A percentile compares a stretch with the other conserved stretches of the same genome.
Evolutionary conservation across 208 protist species (phyloP).

Genomic region (Leishmania martiniquensis): DNA sequence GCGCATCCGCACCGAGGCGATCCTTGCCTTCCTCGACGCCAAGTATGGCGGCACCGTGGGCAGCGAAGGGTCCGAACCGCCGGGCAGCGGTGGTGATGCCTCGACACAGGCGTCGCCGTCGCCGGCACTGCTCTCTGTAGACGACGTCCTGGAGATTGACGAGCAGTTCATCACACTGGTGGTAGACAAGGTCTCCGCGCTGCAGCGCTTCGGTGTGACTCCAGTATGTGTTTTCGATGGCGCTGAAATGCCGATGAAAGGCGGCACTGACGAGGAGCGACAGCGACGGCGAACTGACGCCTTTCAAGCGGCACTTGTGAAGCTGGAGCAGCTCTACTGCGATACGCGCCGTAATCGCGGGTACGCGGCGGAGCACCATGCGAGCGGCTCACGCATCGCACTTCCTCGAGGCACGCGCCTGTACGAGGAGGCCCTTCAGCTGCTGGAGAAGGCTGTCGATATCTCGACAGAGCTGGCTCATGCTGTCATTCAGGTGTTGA

Average conservation of each 20-base stretch:
- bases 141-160: conserved; percentile 39
- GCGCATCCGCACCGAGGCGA: conserved; percentile 30
- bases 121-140: conserved; percentile 19
- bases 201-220: conserved; percentile 68
- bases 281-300: conserved; percentile 33
- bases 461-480: conserved; percentile 82
- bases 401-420: conserved; percentile 11
- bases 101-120: not conserved
- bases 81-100: not conserved
- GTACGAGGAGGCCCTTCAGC: conserved; percentile 47
- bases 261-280: conserved; percentile 59
- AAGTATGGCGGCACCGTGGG: conserved; percentile 15
- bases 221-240: conserved; percentile 89
- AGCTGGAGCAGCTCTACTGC: conserved; percentile 46
- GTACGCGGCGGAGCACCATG: not conserved
- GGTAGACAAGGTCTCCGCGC: conserved; percentile 38
- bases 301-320: conserved; percentile 42
- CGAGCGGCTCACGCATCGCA: not conserved
- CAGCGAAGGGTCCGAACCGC: not conserved
- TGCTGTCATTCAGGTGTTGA: conserved; percentile 70
- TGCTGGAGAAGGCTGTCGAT: conserved; percentile 72
- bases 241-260: conserved; percentile 80
- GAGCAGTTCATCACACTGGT: conserved; percentile 42
- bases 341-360: conserved; percentile 21
- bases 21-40: conserved; percentile 33